Conservation (phyloP, 805 yeast species). For the Metschnikowia noctiluminum region DNA sequence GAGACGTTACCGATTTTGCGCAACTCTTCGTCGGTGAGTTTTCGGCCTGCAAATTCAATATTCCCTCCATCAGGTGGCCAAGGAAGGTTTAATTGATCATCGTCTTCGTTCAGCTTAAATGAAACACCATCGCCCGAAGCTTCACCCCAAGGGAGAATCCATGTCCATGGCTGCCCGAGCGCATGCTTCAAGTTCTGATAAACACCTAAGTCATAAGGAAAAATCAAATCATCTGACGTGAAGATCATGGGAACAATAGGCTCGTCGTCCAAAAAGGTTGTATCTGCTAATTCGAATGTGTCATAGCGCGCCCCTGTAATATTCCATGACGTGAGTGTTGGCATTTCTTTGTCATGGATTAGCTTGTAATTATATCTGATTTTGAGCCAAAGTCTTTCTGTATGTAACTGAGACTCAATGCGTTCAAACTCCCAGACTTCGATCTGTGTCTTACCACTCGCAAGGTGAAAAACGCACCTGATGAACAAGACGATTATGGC, state of each 20-base stretch:
- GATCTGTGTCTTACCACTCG: constrained; percentile 79
- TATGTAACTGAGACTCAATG: constrained; percentile 59
- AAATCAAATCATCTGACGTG: constrained; percentile 62
- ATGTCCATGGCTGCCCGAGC: constrained; percentile 60
- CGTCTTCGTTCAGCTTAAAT: constrained; percentile 54
- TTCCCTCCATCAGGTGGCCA: constrained; percentile 93
- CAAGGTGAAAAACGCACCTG: constrained; percentile 56
- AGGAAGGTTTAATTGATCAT: constrained; percentile 64
- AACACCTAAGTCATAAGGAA: constrained; percentile 79
- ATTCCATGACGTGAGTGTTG: constrained; percentile 48
- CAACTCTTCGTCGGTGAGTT: constrained; percentile 15
- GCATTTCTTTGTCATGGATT: constrained; percentile 41
- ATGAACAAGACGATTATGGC: constrained; percentile 57
- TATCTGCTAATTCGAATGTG: neutral
- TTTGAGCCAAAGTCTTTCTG: constrained; percentile 51
- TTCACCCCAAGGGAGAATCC: constrained; percentile 71
- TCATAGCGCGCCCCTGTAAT: constrained; percentile 13
- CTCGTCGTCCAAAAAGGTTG: neutral
- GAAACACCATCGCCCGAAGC: constrained; percentile 59
- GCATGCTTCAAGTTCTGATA: constrained; percentile 49
- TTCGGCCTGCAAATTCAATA: constrained; percentile 24
- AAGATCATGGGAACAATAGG: constrained; percentile 34
- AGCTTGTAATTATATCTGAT: constrained; percentile 42
- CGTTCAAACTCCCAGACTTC: constrained; percentile 93
- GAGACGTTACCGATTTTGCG: constrained; percentile 16